phyloP scores from a whole-genome alignment of 2,329 filamentous ascomycete species.

The Chaetomiaceae sp. region DNA sequence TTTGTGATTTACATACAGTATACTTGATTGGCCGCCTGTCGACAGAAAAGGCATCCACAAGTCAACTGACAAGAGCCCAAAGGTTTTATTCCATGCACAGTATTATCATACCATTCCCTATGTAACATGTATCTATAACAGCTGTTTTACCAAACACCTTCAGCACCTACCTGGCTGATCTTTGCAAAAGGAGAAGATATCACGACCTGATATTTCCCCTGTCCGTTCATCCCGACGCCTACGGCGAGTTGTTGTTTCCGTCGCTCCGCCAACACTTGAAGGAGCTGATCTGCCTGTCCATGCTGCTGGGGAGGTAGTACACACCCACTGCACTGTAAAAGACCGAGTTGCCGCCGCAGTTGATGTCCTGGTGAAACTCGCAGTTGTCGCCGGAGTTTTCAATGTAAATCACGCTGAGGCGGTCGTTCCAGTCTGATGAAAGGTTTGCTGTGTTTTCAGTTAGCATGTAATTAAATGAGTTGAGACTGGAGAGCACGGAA shows the following conservation, averaged over 20 bases:
- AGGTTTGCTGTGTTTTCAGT: neutral
- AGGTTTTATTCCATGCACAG: no score
- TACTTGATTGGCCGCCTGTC: no score
- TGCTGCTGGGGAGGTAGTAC: neutral
- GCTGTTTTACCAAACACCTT: no score
- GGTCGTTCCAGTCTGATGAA: neutral
- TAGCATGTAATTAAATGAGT: neutral
- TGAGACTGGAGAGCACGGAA: neutral
- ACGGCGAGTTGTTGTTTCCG: constrained; percentile 1
- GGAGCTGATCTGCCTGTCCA: neutral
- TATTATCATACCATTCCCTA: no score
- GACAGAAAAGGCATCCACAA: no score
- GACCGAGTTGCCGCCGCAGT: neutral
- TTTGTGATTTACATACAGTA: no score
- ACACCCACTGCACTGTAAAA: neutral
- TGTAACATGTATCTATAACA: no score
- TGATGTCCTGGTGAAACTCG: neutral
- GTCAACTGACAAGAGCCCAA: no score
- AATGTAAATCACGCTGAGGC: neutral
- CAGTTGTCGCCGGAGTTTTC: neutral
- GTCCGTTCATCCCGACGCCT: neutral
- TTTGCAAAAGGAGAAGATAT: no score
- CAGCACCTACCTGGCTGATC: no score
- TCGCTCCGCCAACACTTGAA: neutral
- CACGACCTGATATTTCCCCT: no score